Conservation (phyloP, 2,329 filamentous ascomycete species). For the Juglanconis oblonga region DNA sequence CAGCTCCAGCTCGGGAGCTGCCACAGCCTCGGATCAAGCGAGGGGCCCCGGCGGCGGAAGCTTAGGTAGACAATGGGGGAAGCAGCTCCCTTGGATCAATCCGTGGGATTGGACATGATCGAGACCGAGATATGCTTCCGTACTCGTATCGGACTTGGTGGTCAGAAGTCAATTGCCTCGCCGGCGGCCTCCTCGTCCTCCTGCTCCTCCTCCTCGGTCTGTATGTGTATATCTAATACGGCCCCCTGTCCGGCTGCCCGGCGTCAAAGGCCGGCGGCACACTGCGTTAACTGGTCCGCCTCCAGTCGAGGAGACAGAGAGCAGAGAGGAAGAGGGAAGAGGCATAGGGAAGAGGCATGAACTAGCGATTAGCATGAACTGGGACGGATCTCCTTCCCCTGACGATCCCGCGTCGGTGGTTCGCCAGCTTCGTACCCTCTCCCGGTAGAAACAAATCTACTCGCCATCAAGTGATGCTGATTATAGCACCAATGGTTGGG, state of each 20-base stretch:
- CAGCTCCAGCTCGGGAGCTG: neutral
- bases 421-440: neutral
- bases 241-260: no score
- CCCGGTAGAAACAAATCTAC: neutral
- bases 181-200: no score
- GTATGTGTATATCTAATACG: no score
- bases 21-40: neutral
- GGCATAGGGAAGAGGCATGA: no score
- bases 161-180: neutral
- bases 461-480: neutral
- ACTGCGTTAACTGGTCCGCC: no score
- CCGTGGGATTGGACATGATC: neutral
- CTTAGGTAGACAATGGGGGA: neutral
- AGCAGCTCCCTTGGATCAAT: neutral
- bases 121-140: neutral
- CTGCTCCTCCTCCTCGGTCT: neutral
- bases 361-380: no score
- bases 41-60: neutral
- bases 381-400: neutral
- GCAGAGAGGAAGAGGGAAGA: neutral
- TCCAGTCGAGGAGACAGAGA: neutral
- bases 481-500: neutral
- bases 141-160: neutral
- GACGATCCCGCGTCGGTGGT: neutral
- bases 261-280: no score